Conservation (phyloP, 2,329 filamentous ascomycete species). For the Alternaria triticina region DNA sequence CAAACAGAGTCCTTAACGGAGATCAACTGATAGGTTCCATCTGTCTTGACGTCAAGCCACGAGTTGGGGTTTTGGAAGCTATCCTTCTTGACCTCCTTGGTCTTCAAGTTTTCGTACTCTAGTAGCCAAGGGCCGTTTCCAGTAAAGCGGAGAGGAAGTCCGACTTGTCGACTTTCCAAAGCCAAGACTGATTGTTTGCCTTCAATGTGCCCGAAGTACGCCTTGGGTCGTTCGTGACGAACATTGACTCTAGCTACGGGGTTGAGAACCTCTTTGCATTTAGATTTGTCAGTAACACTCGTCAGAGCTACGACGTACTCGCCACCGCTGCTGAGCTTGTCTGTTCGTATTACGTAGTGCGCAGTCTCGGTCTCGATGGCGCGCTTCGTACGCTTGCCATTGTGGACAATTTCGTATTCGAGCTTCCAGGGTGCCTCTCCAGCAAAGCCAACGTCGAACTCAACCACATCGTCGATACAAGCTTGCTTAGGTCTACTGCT, state of each 20-base stretch:
- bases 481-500: constrained; percentile 65
- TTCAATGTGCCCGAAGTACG: constrained; percentile 83
- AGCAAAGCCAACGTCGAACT: constrained; percentile 74
- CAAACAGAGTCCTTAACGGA: constrained; percentile 81
- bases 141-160: constrained; percentile 81
- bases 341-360: constrained; percentile 75
- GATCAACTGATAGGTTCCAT: constrained; percentile 80
- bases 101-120: constrained; percentile 72
- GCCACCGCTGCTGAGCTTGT: constrained; percentile 77
- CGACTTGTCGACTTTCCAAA: constrained; percentile 75
- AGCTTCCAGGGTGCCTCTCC: constrained; percentile 88
- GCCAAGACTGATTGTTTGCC: constrained; percentile 76
- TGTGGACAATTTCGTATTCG: constrained; percentile 91
- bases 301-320: constrained; percentile 88
- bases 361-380: constrained; percentile 68
- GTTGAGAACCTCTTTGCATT: constrained; percentile 84
- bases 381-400: constrained; percentile 79
- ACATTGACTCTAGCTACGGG: constrained; percentile 87
- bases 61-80: constrained; percentile 69
- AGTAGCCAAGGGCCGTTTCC: constrained; percentile 87
- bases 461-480: constrained; percentile 82
- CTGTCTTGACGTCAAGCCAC: constrained; percentile 66
- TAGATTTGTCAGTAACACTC: constrained; percentile 83
- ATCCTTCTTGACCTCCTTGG: constrained; percentile 53
- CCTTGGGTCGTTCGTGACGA: constrained; percentile 85